Base-by-base conservation (phyloP, 306 rosid genomes). In the Prunus armeniaca region DNA sequence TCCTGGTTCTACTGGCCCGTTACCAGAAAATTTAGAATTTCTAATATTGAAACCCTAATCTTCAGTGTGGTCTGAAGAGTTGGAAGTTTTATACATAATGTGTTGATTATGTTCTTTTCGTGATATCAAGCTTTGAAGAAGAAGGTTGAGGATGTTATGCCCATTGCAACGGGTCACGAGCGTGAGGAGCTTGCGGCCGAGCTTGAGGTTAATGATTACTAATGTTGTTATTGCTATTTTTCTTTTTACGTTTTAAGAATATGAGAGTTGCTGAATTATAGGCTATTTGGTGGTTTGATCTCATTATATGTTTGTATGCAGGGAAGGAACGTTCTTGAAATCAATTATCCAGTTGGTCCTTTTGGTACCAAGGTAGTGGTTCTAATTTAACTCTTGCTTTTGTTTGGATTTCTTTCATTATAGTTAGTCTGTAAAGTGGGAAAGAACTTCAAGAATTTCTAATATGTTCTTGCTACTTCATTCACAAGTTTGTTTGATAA, bases 271-370 rank as follows among this genome's bases (percentile, higher is more conserved):
- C 75, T 52, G n/a, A 5, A 30, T 50, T 30, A 5, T 30, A 5
- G 28, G 46, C 19, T 61, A 15, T 27, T 4, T 9, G 0, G 55
- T 6, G 54, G 41, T 65, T 80, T 19, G 56, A 58, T 80, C 57
- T 74, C 25, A 19, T n/a, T 64, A 43, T 49, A 2, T 75, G 38
- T 50, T 70, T 61, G 13, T 66, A 13, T 77, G 60, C 84, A 86
- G 89, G 89, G 87, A 32, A 78, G 63, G 63, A 70, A 80, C 66
- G 45, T 86, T 65, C 87, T 86, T 75, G 87, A 81, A 65, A 83
- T 86, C 50, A 62, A 86, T 67, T 67, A 70, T 80, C 89, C 89
- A 2, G 73, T 72, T 34, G 87, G 85, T 14, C 87, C 87, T 6
- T 83, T 83, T 20, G 87, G 87, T 58, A 83, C 89, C 24, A 78